Conservation (phyloP, 495 filamentous ascomycete species). For the Chaetomium tenue region DNA sequence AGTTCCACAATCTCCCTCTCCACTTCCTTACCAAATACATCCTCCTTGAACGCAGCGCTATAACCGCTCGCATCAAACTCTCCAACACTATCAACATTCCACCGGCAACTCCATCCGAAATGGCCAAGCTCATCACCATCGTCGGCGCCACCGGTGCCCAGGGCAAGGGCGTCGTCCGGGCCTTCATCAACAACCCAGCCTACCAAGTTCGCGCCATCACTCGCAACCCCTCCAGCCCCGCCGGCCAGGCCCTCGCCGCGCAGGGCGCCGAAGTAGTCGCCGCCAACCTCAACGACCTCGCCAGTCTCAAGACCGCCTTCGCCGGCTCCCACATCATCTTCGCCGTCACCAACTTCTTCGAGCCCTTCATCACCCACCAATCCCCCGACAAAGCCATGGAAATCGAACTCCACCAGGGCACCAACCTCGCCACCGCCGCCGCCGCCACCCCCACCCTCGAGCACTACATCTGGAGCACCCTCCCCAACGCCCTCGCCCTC, state of each 20-base stretch:
- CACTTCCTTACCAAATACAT: neutral
- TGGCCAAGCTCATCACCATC: conserved; percentile 50
- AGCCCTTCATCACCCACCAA: conserved; percentile 38
- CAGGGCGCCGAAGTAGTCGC: conserved; percentile 47
- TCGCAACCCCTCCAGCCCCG: conserved; percentile 49
- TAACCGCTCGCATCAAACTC: neutral
- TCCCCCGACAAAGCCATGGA: conserved; percentile 41
- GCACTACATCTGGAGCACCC: conserved; percentile 54
- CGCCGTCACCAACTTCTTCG: conserved; percentile 59
- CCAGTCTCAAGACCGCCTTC: conserved; percentile 51
- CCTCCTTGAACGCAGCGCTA: neutral
- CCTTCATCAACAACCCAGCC: conserved; percentile 51
- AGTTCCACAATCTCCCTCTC: neutral
- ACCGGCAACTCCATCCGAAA: neutral
- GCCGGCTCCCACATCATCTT: conserved; percentile 56
- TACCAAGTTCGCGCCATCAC: conserved; percentile 60
- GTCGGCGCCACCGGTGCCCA: conserved; percentile 66
- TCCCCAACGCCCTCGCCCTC: conserved; percentile 31
- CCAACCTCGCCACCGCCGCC: conserved; percentile 55
- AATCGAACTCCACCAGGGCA: conserved; percentile 56
- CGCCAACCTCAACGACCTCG: conserved; percentile 53
- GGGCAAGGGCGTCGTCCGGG: conserved; percentile 56
- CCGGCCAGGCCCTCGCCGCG: conserved; percentile 43
- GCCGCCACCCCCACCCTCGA: conserved; percentile 43
- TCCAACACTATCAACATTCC: neutral